These are phyloP conservation scores for Mucor sp. DNA, from an alignment of 371 early-diverging fungal species.

Conservation along the genomic window DNA sequence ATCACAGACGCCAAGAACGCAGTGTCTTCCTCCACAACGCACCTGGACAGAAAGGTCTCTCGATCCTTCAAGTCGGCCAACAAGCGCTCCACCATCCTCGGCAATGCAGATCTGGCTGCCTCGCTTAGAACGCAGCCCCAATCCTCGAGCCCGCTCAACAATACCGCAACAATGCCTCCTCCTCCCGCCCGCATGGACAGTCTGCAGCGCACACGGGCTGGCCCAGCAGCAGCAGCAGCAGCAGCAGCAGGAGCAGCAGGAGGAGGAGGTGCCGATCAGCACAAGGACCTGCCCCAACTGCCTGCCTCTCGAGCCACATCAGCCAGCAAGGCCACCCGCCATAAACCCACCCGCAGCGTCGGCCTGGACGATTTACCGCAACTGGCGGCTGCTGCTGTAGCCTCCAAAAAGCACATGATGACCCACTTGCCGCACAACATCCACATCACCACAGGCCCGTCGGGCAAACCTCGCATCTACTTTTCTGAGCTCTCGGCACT, in stretches of 20 bases:
- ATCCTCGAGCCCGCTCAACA: not conserved
- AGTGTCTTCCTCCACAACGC: constrained; percentile 52
- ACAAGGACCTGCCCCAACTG: constrained; percentile 33
- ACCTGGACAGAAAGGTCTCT: constrained; percentile 63
- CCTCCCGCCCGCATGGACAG: constrained; percentile 38
- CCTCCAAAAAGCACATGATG: not conserved
- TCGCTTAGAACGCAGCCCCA: constrained; percentile 10
- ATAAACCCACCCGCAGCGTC: constrained; percentile 24
- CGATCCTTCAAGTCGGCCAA: constrained; percentile 61
- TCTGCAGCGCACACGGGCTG: constrained; percentile 15
- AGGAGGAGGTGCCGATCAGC: constrained; percentile 20
- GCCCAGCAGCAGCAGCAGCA: too few relatives aligned
- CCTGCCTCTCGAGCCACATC: not conserved
- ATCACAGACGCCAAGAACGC: constrained; percentile 47
- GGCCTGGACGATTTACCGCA: constrained; percentile 38
- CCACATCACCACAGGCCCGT: constrained; percentile 15
- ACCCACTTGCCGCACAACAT: constrained; percentile 2
- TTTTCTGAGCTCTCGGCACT: constrained; percentile 84
- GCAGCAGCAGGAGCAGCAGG: too few relatives aligned
- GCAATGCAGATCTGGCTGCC: constrained; percentile 30
- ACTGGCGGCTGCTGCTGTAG: constrained; percentile 29
- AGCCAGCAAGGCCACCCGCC: constrained; percentile 3
- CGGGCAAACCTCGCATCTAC: constrained; percentile 44
- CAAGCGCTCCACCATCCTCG: constrained; percentile 50
- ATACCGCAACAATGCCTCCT: not conserved